These are phyloP conservation scores for Fusarium lateritium DNA, from an alignment of 2,329 filamentous ascomycete genomes.

Conservation along the genomic window DNA sequence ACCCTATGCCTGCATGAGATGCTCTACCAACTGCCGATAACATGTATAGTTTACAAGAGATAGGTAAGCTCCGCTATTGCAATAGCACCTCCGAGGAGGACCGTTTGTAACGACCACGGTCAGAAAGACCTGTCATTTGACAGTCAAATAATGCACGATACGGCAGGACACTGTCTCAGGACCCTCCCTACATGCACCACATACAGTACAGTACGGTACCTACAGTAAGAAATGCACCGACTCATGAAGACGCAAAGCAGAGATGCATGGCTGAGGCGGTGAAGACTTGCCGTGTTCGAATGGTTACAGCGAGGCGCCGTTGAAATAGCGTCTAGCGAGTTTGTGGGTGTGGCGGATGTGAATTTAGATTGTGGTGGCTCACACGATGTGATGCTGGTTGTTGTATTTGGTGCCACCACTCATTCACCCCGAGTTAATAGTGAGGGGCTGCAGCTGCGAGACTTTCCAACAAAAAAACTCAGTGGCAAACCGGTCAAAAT, in stretches of 20 bases:
- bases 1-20: slow-evolving; percentile 28
- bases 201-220: slow-evolving; percentile 21
- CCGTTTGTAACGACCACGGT: background rate
- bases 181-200: slow-evolving; percentile 14
- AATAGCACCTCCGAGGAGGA: slow-evolving; percentile 17
- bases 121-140: slow-evolving; percentile 22
- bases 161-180: slow-evolving; percentile 26
- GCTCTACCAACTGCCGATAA: background rate
- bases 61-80: slow-evolving; percentile 20
- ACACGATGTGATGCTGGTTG: slow-evolving; percentile 32
- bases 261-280: slow-evolving; percentile 39
- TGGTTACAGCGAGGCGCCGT: slow-evolving; percentile 20
- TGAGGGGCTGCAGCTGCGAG: slow-evolving; percentile 1
- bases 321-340: slow-evolving; percentile 12
- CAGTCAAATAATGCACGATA: slow-evolving; percentile 25
- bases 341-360: slow-evolving; percentile 26
- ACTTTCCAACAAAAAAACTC: slow-evolving; percentile 2
- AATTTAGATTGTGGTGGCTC: slow-evolving; percentile 34
- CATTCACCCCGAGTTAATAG: background rate
- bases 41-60: slow-evolving; percentile 9
- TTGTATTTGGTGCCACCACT: slow-evolving; percentile 16
- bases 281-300: slow-evolving; percentile 22
- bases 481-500: slow-evolving; percentile 13
- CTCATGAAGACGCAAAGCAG: slow-evolving; percentile 26
- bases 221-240: slow-evolving; percentile 29